Base-by-base conservation (phyloP, 1,139 yeast species). In the Pichia sp. region DNA sequence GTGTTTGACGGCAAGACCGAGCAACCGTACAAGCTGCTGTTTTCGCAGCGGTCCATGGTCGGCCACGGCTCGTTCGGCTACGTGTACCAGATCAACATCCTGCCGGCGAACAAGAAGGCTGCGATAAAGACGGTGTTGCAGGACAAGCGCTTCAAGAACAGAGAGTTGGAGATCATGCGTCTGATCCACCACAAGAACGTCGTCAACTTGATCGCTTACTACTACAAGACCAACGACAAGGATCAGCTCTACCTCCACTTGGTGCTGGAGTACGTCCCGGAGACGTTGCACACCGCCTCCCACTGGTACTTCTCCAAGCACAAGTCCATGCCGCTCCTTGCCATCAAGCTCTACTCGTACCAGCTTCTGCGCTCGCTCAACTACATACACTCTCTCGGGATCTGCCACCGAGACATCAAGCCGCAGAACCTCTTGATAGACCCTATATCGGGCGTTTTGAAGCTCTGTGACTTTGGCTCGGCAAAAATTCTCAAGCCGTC, bases 51-150 rank as follows among this genome's bases (percentile, higher is more conserved):
- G 16, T 84, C 88, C 65, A 92, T 92, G 78, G 96, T 92, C 52
- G 99, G 99, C 16, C 96, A 90, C 71, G 99, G 99, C 15, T 90
- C 98, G 23, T 93, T 93, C 75, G 99, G 99, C 5, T 93, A 90
- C 38, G 99, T 93, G 32, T 90, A 90, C 69, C 95, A 90, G 65
- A 90, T 97, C 8, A 85, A 82, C 58, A 77, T 93, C 48, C 71
- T 82, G 61, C 93, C 95, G 30, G 77, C 87, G 41, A 84, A 87
- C 58, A 89, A 85, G 66, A 73, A 78, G 41, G 96, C 95, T 30
- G 99, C 99, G 55, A 90, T 95, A 70, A 93, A 93, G 72, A 80
- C 96, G 61, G 99, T 93, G 10, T 77, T 93, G 38, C 99, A 95
- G 70, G 99, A 93, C 72, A 88, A 87, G 69, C 76, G 99, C 53